These are phyloP conservation scores for Eucalyptus caleyi DNA, from an alignment of 345 rosid genomes.

Conservation along the genomic window DNA sequence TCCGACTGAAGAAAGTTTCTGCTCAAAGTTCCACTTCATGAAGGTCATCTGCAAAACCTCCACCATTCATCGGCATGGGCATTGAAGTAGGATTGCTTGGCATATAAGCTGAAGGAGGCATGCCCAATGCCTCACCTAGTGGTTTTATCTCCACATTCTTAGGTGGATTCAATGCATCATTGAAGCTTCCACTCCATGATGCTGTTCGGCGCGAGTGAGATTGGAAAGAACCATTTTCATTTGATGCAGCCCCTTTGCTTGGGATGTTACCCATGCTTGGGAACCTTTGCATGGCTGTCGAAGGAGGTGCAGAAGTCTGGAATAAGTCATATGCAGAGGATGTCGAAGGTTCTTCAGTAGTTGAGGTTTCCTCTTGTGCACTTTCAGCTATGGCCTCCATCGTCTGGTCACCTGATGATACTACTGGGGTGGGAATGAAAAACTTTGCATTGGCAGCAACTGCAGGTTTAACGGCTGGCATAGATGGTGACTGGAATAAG, in stretches of 20 bases:
- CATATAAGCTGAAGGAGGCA: conserved; percentile 18
- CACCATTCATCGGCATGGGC: conserved; percentile 19
- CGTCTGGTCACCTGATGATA: conserved; percentile 23
- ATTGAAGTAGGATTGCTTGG: conserved; percentile 6
- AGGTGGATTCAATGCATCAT: conserved; percentile 22
- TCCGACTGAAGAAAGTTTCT: background rate
- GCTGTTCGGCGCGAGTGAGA: conserved; percentile 55
- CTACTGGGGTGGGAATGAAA: conserved; percentile 54
- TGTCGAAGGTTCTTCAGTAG: conserved; percentile 26
- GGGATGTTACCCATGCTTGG: conserved; percentile 50
- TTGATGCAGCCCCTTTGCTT: conserved; percentile 5
- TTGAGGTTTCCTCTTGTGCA: conserved; percentile 18
- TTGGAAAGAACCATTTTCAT: conserved; percentile 5
- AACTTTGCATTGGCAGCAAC: conserved; percentile 62
- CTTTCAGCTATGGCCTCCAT: conserved; percentile 41
- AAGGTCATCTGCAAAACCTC: conserved; percentile 71
- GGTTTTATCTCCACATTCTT: conserved; percentile 10
- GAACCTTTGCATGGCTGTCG: conserved; percentile 42
- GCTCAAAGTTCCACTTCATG: conserved; percentile 88
- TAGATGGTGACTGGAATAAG: conserved; percentile 52
- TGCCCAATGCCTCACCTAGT: conserved; percentile 20
- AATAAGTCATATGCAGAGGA: conserved; percentile 1
- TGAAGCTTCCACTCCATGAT: conserved; percentile 81
- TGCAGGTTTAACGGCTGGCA: conserved; percentile 60
- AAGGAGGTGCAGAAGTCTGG: conserved; percentile 1